Base-by-base conservation (phyloP, 2,329 filamentous ascomycete species). In the Fusarium temperatum region DNA sequence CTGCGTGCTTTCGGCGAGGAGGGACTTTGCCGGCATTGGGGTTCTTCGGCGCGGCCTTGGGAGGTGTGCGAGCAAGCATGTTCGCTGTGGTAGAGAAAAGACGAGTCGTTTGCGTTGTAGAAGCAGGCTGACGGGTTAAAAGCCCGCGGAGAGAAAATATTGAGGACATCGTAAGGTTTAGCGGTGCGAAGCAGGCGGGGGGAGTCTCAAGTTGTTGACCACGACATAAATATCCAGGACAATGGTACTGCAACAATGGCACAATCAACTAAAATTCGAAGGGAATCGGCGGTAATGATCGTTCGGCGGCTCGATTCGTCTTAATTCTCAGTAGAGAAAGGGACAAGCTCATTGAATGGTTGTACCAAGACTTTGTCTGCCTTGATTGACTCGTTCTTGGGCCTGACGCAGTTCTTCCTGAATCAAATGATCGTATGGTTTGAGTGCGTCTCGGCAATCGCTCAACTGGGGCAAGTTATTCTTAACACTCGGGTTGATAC, bases 51-150 rank as follows among this genome's bases (percentile, higher is more conserved):
- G 73, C 74, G 28, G 77, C 71, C 53, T 79, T 79, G 45, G 78
- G 70, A 24, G 79, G 63, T 20, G 78, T 68, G 60, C 81, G 80
- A n/a, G 80, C 81, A 50, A 81, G 78, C 56, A 77, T 50, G 5
- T 75, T 44, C 8, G 81, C 58, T 26, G 82, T 82, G 41, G 81
- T 81, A 10, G 81, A 81, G 70, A 82, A 80, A 60, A 78, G 73
- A 54, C 79, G 78, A 35, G 76, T 72, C 44, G 73, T 68, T 28
- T 66, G 63, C 45, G 64, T 35, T 51, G 54, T 51, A 6, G 62
- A 44, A 58, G 54, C 56, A 51, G 61, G 42, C 22, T 74, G 75
- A 65, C 78, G 74, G 74, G 76, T 65, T 47, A 83, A 76, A 54
- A 83, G 75, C 71, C 79, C 78, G 64, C 77, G 63, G 44, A 83